These are phyloP conservation scores for Linderniella brevidens DNA, from an alignment of 257 asterid genomes.

Conservation along the genomic window DNA sequence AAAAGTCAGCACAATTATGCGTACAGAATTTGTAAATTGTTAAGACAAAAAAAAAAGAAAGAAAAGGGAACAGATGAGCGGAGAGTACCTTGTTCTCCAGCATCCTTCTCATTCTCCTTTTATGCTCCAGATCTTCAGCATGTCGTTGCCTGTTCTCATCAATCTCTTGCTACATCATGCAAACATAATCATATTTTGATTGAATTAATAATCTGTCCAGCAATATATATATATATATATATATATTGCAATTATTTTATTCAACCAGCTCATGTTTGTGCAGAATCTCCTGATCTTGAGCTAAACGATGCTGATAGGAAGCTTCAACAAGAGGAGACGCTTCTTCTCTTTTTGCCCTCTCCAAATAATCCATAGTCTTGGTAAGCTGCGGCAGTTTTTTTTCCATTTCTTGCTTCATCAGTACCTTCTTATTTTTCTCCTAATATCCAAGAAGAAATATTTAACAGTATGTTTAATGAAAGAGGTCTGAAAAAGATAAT, in stretches of 20 bases:
- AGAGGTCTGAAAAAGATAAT: neutral
- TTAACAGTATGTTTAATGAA: too few relatives aligned
- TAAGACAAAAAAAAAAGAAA: too few relatives aligned
- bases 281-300: conserved; percentile 49
- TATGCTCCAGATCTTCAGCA: conserved; percentile 59
- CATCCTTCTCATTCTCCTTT: conserved; percentile 50
- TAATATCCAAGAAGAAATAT: conserved; percentile 14
- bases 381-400: conserved; percentile 56
- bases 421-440: conserved; percentile 56
- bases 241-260: neutral
- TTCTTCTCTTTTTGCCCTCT: conserved; percentile 92
- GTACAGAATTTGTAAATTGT: too few relatives aligned
- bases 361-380: conserved; percentile 77
- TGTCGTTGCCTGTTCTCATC: conserved; percentile 47
- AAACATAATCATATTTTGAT: too few relatives aligned
- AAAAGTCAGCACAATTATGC: too few relatives aligned
- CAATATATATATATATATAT: neutral
- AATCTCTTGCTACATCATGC: conserved; percentile 55
- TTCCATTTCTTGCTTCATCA: conserved; percentile 86
- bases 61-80: neutral
- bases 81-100: conserved; percentile 43
- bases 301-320: conserved; percentile 40
- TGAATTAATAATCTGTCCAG: too few relatives aligned
- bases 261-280: conserved; percentile 61
- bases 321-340: conserved; percentile 59